Evolutionary conservation across 257 asterid species (phyloP), one percentile per base, ranked within the genome.

Genomic region (Rhazya stricta): DNA sequence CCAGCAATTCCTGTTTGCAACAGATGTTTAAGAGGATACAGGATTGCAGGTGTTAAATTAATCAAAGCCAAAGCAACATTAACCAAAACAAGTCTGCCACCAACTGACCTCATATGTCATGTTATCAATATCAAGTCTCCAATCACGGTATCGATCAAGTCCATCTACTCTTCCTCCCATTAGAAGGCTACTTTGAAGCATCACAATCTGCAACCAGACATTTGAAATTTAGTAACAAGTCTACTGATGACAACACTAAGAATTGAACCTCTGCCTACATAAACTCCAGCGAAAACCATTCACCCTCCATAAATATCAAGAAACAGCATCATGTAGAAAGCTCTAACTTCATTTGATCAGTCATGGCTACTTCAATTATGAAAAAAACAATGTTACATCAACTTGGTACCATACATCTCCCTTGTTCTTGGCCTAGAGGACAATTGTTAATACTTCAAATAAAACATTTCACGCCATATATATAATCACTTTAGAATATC

Each of bases 21-120:
- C 45, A 73, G 32, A 15, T 21, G 12, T 25, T 43, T 32, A 25
- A 25, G 34, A 67, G 18, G 34, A 39, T 53, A 13, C 60, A 72
- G 27, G 19, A 25, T 39, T 39, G 16, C 57, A 68, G 34, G 23
- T 5, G 23, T 68, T 21, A 11, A 42, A 36, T 21, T 4, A 43
- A 23, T 25, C 34, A 43, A 63, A 42, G 19, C 25, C 53, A 42
- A 42, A 41, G 23, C 39, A 66, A 75, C 23, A 70, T 70, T 23
- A 63, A 61, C 61, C 27, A 46, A 68, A 79, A 27, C 65, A 72
- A 54, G 21, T 3, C 29, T 23, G 48, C 9, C 9, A 41, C 19
- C 34, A 54, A 42, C 81, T 41, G 61, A 86, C 96, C 98, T 91
- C 97, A 43, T 93, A 91, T 54, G 98, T 87, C 98, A 93, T 93